Evolutionary conservation across 495 filamentous ascomycete species (phyloP).

Genomic region (Aspergillus leporis): DNA sequence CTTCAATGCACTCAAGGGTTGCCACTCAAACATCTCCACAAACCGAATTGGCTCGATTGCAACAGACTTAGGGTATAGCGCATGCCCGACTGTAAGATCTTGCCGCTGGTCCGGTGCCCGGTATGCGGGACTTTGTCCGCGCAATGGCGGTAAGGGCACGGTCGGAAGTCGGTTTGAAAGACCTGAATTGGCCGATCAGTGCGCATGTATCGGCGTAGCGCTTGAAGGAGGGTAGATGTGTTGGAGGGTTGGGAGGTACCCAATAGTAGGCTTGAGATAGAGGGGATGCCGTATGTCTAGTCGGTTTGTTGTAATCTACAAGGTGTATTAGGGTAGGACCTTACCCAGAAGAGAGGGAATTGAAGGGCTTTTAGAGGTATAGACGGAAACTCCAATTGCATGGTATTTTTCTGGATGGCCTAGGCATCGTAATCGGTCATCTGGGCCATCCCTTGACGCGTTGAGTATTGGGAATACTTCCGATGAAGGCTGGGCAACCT

Average conservation of each 20-base stretch:
- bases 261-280: slow-evolving; percentile 58
- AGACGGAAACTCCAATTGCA: slow-evolving; percentile 55
- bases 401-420: slow-evolving; percentile 50
- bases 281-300: slow-evolving; percentile 66
- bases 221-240: slow-evolving; percentile 51
- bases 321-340: background rate
- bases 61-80: slow-evolving; percentile 64
- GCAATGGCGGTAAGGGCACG: slow-evolving; percentile 55
- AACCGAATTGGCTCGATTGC: slow-evolving; percentile 59
- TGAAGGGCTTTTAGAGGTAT: slow-evolving; percentile 54
- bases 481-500: slow-evolving; percentile 41
- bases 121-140: slow-evolving; percentile 67
- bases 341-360: slow-evolving; percentile 63
- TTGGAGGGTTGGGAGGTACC: slow-evolving; percentile 58
- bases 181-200: slow-evolving; percentile 57
- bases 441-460: slow-evolving; percentile 46
- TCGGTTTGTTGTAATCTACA: background rate
- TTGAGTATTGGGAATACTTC: slow-evolving; percentile 45
- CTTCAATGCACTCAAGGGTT: slow-evolving; percentile 61
- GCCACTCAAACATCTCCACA: slow-evolving; percentile 59
- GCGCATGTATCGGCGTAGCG: slow-evolving; percentile 63
- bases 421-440: slow-evolving; percentile 64
- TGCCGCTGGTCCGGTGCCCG: slow-evolving; percentile 54
- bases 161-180: slow-evolving; percentile 47
- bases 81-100: slow-evolving; percentile 63